phyloP scores from a whole-genome alignment of 192 early-diverging fungal genomes.

The Ambispora gerdemannii region DNA sequence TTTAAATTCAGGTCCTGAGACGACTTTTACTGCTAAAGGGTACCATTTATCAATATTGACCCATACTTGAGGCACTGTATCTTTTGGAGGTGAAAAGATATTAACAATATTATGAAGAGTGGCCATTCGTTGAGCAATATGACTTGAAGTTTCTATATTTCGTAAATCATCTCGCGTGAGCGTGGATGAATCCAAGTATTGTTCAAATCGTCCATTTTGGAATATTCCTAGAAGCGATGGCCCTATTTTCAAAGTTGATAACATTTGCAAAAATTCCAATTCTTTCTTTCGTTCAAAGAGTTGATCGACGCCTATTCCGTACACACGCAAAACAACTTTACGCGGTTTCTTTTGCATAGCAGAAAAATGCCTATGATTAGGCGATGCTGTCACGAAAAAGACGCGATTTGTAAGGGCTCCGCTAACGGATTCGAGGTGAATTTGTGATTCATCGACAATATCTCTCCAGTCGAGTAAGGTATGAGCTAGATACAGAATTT shows the following conservation, averaged over 20 bases:
- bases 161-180: slow-evolving; percentile 69
- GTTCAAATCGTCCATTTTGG: slow-evolving; percentile 82
- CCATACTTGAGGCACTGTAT: slow-evolving; percentile 61
- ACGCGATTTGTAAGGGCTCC: slow-evolving; percentile 41
- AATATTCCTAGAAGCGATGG: slow-evolving; percentile 73
- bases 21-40: slow-evolving; percentile 38
- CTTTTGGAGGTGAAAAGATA: slow-evolving; percentile 52
- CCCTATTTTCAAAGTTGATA: slow-evolving; percentile 70
- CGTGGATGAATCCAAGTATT: slow-evolving; percentile 74
- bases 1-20: slow-evolving; percentile 35
- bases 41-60: slow-evolving; percentile 65
- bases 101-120: slow-evolving; percentile 71
- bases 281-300: slow-evolving; percentile 78
- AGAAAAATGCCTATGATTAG: too few relatives aligned
- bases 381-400: slow-evolving; percentile 28
- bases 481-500: not conserved
- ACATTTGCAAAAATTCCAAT: slow-evolving; percentile 69
- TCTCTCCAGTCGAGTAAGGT: slow-evolving; percentile 32
- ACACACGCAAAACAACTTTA: slow-evolving; percentile 68
- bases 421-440: slow-evolving; percentile 34
- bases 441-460: slow-evolving; percentile 29
- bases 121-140: slow-evolving; percentile 70
- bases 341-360: slow-evolving; percentile 1
- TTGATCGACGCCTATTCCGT: slow-evolving; percentile 77
- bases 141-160: slow-evolving; percentile 55